Percentiles rank a stretch among this genome's conserved stretches.
phyloP scores from a whole-genome alignment of 371 early-diverging fungal species.

The Zopfochytrium polystomum region DNA sequence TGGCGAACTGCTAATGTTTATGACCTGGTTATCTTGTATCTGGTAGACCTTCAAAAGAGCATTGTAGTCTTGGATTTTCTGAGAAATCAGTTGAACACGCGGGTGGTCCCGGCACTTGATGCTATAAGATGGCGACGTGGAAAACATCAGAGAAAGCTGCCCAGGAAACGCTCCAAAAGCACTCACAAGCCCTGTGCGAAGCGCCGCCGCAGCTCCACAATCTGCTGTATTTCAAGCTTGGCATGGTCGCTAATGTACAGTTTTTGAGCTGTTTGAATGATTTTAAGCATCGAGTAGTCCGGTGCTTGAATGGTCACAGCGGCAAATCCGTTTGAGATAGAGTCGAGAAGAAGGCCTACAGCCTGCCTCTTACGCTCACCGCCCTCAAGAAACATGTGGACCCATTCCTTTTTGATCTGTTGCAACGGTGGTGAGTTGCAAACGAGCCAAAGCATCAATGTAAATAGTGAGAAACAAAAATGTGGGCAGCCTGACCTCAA shows the following conservation, averaged over 20 bases:
- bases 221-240: slow-evolving; percentile 76
- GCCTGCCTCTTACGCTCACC: slow-evolving; percentile 81
- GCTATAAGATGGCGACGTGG: too few relatives aligned
- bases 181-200: slow-evolving; percentile 58
- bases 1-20: slow-evolving; percentile 67
- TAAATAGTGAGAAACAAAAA: too few relatives aligned
- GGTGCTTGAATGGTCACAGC: slow-evolving; percentile 91
- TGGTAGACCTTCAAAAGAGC: slow-evolving; percentile 84
- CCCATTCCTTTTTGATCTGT: too few relatives aligned
- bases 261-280: slow-evolving; percentile 92
- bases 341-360: slow-evolving; percentile 68
- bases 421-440: too few relatives aligned
- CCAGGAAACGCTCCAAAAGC: too few relatives aligned
- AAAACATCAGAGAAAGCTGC: too few relatives aligned
- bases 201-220: slow-evolving; percentile 84
- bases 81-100: slow-evolving; percentile 50
- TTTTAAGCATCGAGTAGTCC: slow-evolving; percentile 81
- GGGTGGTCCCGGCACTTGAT: slow-evolving; percentile 83
- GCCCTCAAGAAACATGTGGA: slow-evolving; percentile 79
- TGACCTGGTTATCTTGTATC: slow-evolving; percentile 93
- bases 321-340: slow-evolving; percentile 72
- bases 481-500: too few relatives aligned
- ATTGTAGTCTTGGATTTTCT: slow-evolving; percentile 79
- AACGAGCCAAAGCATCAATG: too few relatives aligned
- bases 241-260: slow-evolving; percentile 85